phyloP scores from a whole-genome alignment of 192 early-diverging fungal genomes.

The Allomyces arbusculus region DNA sequence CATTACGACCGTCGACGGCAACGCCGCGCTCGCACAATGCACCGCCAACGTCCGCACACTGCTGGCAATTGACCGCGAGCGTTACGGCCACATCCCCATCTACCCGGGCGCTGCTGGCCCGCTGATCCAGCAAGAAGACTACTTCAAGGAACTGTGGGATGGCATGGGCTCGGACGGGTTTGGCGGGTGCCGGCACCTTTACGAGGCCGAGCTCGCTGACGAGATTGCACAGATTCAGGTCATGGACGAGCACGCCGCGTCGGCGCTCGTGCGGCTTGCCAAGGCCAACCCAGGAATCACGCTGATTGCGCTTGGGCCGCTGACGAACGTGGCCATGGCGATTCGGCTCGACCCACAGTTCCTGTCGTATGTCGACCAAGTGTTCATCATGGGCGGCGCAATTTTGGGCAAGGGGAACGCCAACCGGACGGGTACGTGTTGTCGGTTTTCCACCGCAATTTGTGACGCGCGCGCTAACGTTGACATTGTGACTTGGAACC shows the following conservation, averaged over 20 bases:
- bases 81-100: conserved; percentile 10
- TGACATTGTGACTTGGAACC: too few species aligned
- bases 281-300: conserved; percentile 12
- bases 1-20: conserved; percentile 21
- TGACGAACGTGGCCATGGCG: conserved; percentile 29
- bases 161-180: conserved; percentile 18
- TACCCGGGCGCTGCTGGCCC: conserved; percentile 15
- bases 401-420: conserved; percentile 21
- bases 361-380: conserved; percentile 15
- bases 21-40: conserved; percentile 10
- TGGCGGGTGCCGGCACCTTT: conserved; percentile 5
- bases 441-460: neutral
- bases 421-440: conserved; percentile 14
- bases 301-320: conserved; percentile 19
- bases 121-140: conserved; percentile 10
- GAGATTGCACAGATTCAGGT: neutral
- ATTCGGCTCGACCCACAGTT: conserved; percentile 21
- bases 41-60: conserved; percentile 9
- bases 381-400: conserved; percentile 26
- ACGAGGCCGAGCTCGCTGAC: neutral
- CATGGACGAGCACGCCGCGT: conserved; percentile 11
- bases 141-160: conserved; percentile 9
- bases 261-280: conserved; percentile 13
- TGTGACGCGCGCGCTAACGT: neutral
- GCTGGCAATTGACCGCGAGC: conserved; percentile 2